Conservation (phyloP, 306 rosid species). For the Rosa persica region DNA sequence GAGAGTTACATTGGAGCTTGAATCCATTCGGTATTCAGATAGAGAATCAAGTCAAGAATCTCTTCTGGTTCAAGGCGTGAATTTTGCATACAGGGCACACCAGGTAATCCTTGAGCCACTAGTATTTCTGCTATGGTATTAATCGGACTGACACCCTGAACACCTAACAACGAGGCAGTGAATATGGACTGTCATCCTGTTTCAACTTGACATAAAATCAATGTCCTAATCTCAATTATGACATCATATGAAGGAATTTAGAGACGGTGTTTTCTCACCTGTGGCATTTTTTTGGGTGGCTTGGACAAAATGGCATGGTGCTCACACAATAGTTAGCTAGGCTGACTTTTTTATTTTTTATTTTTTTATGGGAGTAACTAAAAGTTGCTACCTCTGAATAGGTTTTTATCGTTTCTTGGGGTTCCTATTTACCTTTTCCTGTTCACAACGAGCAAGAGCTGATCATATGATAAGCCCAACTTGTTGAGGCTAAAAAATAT, state of each 20-base stretch:
- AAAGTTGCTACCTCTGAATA: background rate
- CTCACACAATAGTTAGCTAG: background rate
- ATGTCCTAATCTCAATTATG: background rate
- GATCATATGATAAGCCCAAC: background rate
- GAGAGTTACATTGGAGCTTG: constrained; percentile 76
- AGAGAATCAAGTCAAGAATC: constrained; percentile 84
- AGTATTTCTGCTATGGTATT: background rate
- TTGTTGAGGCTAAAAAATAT: background rate
- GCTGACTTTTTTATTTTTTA: no score
- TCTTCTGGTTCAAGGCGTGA: constrained; percentile 82
- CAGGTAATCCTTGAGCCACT: constrained; percentile 53
- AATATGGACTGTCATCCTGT: background rate
- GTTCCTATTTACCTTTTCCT: background rate
- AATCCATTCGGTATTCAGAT: constrained; percentile 61
- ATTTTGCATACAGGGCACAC: constrained; percentile 83
- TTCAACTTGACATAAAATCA: background rate
- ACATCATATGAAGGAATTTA: background rate
- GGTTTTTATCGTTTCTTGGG: background rate
- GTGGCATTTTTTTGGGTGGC: background rate
- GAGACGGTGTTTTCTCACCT: background rate
- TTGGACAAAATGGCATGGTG: background rate
- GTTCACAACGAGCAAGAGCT: background rate
- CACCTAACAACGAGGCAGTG: background rate
- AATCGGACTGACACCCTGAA: background rate
- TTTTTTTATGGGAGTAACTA: no score